Percentiles rank a stretch among this genome's conserved stretches.
phyloP scores from a whole-genome alignment of 1,284 basidiomycete genomes.

The Austropuccinia psidii region DNA sequence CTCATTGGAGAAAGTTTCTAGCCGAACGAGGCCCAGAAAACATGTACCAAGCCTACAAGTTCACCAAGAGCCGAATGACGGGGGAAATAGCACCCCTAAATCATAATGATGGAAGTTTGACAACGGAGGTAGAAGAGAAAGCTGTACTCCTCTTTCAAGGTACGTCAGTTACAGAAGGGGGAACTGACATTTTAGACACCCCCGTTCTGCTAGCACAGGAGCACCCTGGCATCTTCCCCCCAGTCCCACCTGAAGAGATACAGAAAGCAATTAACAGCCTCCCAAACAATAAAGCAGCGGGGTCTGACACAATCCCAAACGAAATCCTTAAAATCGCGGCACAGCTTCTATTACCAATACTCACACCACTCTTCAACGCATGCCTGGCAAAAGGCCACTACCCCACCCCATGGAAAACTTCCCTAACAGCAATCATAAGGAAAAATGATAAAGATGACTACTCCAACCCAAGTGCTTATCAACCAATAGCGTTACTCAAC shows the following conservation, averaged over 20 bases:
- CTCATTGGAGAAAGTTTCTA: too few species aligned
- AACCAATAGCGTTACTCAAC: not conserved
- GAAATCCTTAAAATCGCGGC: not conserved
- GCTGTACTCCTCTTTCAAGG: not conserved
- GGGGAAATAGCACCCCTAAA: not conserved
- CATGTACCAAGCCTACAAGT: not conserved
- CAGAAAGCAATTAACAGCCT: not conserved
- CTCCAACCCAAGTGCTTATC: not conserved
- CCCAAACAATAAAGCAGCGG: not conserved
- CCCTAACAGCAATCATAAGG: not conserved
- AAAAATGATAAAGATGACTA: not conserved
- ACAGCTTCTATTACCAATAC: not conserved
- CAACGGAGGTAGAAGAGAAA: not conserved
- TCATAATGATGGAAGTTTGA: not conserved
- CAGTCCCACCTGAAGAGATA: not conserved
- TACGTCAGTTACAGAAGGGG: not conserved
- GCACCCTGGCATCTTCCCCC: not conserved
- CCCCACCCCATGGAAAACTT: not conserved
- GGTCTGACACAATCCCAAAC: not conserved
- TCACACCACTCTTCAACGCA: not conserved
- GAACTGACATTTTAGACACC: not conserved
- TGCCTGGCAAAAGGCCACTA: not conserved
- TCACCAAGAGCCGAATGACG: not conserved
- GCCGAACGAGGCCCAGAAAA: too few species aligned
- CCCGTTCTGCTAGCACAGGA: not conserved